Evolutionary conservation across 352 stramenopile genomes (phyloP), one percentile per base, ranked within the genome.

Genomic region (Pythium oligandrum): DNA sequence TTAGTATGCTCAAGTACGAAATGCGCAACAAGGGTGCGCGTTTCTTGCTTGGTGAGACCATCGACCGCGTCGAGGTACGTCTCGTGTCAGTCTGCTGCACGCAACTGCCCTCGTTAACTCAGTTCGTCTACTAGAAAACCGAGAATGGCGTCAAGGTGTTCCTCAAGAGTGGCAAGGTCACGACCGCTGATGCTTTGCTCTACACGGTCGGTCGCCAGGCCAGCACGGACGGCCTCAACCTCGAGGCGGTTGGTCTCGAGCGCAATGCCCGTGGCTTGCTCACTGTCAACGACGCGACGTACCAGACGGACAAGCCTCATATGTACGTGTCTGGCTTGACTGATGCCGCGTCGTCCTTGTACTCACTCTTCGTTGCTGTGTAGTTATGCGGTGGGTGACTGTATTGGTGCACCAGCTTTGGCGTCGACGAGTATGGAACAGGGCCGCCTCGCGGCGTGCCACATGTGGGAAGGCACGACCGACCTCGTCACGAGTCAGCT

Each of bases 361-460:
- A 38, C 40, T 44, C 9, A 48, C 30, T 35, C 2, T n/a, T 17
- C 36, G 17, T 43, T n/a, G 50, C 4, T 42, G 6, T 46, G 12
- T 36, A 91, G 81, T 53, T 96, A 95, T 63, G 86, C 87, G 11
- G 83, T 68, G n/a, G 87, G 87, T 31, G 87, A 96, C 59, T 93
- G 88, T 53, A 96, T 96, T 17, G 87, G 87, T 17, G 86, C 83
- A 17, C 87, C 87, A 3, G 78, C 86, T 26, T 66, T 96, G 34
- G 87, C 87, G 44, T 96, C 86, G 12, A 96, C 87, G 48, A 91
- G 80, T 63, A 95, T 96, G 83, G 87, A 96, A 56, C 87, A 96
- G 53, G 87, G 87, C 9, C 80, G 84, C 9, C 61, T 91, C 17
- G 87, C 84, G 3, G 80, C 83, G 32, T 87, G 77, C 59, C 85